Percentiles rank a stretch among this genome's conserved stretches.
These are phyloP conservation scores for Mrakia hoshinonis DNA, from an alignment of 768 basidiomycete genomes.

Conservation along the genomic window DNA sequence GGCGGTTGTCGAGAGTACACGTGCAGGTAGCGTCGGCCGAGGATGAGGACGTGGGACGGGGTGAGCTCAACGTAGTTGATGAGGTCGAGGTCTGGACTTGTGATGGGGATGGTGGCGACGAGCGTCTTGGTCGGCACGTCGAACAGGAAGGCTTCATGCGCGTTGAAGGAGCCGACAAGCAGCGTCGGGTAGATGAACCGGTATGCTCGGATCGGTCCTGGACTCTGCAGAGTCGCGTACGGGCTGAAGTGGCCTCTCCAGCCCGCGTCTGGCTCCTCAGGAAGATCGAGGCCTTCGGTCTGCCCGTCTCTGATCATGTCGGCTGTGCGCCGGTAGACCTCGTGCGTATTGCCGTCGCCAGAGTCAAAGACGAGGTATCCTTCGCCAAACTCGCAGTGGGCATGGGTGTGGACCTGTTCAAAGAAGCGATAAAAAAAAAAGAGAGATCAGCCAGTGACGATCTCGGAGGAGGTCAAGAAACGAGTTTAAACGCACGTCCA, in stretches of 20 bases:
- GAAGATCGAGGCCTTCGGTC: neutral
- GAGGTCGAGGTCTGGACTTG: conserved; percentile 6
- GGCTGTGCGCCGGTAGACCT: conserved; percentile 13
- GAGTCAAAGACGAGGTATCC: conserved; percentile 16
- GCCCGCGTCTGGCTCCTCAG: neutral
- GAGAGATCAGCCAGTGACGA: no score
- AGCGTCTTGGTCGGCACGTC: conserved; percentile 12
- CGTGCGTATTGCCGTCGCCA: neutral
- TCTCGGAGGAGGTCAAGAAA: no score
- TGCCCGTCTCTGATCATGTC: conserved; percentile 20
- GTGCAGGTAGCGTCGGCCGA: conserved; percentile 13
- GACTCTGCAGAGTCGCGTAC: neutral
- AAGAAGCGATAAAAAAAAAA: no score
- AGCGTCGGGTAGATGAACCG: conserved; percentile 10
- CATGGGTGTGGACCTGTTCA: conserved; percentile 1
- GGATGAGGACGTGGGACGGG: conserved; percentile 12
- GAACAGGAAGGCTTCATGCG: conserved; percentile 11
- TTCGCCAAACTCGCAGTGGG: conserved; percentile 20
- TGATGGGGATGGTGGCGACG: conserved; percentile 4
- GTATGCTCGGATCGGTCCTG: conserved; percentile 13
- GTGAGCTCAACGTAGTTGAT: conserved; percentile 27
- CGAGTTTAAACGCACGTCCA: conserved; percentile 8
- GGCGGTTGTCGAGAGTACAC: conserved; percentile 1
- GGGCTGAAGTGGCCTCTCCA: conserved; percentile 11
- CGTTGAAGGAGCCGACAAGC: conserved; percentile 12